Conservation (phyloP, 805 yeast species). For the Saccharomyces paradoxus region DNA sequence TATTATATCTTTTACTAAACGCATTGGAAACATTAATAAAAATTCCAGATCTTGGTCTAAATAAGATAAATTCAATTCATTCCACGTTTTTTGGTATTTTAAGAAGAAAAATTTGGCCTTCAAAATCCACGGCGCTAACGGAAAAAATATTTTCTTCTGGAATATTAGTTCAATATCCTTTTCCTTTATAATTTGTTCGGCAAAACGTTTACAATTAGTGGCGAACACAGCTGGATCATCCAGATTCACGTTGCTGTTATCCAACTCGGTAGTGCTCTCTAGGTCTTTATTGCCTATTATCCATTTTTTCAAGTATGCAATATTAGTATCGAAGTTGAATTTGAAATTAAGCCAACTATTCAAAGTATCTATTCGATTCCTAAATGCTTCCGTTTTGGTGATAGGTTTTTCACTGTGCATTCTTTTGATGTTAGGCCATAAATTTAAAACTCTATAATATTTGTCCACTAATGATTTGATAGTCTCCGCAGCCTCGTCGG, state of each 20-base stretch:
- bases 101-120: slow-evolving; percentile 69
- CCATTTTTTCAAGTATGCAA: slow-evolving; percentile 60
- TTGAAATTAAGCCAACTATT: slow-evolving; percentile 76
- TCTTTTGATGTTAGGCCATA: slow-evolving; percentile 74
- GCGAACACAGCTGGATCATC: neutral
- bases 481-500: slow-evolving; percentile 37
- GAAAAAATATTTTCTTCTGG: slow-evolving; percentile 55
- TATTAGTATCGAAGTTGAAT: slow-evolving; percentile 55
- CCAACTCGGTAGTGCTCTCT: slow-evolving; percentile 30
- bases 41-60: slow-evolving; percentile 57
- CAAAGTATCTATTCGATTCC: slow-evolving; percentile 58
- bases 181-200: slow-evolving; percentile 75
- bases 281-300: slow-evolving; percentile 67
- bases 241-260: neutral
- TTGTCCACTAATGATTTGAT: slow-evolving; percentile 50
- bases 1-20: slow-evolving; percentile 70
- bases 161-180: slow-evolving; percentile 71
- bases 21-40: slow-evolving; percentile 70
- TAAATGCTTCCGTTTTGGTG: slow-evolving; percentile 55
- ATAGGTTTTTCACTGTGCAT: slow-evolving; percentile 71
- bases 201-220: slow-evolving; percentile 34
- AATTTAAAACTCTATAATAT: slow-evolving; percentile 57
- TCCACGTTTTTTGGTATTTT: slow-evolving; percentile 51
- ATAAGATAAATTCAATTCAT: slow-evolving; percentile 67
- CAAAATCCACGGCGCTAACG: slow-evolving; percentile 71